A percentile compares a stretch with the other conserved stretches of the same genome.
Conservation (phyloP, 2,329 filamentous ascomycete genomes). For the Neonectria punicea region DNA sequence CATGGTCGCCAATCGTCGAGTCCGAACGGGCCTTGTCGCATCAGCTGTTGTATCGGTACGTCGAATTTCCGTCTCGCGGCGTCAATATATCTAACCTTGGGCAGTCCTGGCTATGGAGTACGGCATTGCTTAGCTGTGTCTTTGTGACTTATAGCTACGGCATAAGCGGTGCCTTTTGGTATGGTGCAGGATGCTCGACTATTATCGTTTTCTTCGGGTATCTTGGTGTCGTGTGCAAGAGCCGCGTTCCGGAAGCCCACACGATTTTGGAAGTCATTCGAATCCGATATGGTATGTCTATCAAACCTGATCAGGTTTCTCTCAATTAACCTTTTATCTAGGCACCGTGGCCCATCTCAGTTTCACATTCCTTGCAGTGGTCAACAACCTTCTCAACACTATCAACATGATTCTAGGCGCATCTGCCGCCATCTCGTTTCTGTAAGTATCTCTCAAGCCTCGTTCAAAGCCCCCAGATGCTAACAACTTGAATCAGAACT, state of each 20-base stretch:
- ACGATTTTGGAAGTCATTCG: constrained; percentile 83
- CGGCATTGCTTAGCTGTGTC: constrained; percentile 23
- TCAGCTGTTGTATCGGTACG: constrained; percentile 24
- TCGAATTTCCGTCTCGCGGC: background rate
- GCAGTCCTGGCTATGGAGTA: constrained; percentile 29
- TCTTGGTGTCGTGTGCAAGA: constrained; percentile 87
- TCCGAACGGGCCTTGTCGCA: constrained; percentile 22
- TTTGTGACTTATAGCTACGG: constrained; percentile 26
- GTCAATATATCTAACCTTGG: background rate
- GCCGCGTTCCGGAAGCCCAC: constrained; percentile 86
- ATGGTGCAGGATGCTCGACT: constrained; percentile 21
- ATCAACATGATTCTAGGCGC: constrained; percentile 89
- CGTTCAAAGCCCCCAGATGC: background rate
- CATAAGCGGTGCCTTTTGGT: constrained; percentile 25
- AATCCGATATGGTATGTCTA: constrained; percentile 68
- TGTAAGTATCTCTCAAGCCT: constrained; percentile 25
- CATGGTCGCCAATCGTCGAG: constrained; percentile 25
- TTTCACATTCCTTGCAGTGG: constrained; percentile 82
- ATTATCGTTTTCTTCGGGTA: constrained; percentile 85
- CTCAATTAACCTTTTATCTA: background rate
- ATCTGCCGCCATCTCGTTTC: constrained; percentile 61
- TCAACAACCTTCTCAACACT: constrained; percentile 87
- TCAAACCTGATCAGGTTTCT: no score
- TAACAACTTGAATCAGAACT: constrained; percentile 31
- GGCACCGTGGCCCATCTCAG: constrained; percentile 76